These are phyloP conservation scores for Aspergillus japonicus DNA, from an alignment of 2,329 filamentous ascomycete species.

Conservation along the genomic window DNA sequence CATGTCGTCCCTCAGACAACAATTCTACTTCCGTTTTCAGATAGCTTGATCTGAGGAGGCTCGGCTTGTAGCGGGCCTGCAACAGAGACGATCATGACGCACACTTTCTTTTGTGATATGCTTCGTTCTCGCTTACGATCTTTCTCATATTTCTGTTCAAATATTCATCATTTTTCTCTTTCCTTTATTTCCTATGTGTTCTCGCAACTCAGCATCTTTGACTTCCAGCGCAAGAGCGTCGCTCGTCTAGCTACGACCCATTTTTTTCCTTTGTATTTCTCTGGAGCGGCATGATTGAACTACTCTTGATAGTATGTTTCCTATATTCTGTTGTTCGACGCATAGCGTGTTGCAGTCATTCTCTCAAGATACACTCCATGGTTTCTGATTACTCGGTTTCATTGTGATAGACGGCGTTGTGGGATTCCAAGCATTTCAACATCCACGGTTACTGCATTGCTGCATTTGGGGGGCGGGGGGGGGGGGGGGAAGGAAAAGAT, in stretches of 20 bases:
- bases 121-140: conserved; percentile 9
- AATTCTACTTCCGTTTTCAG: conserved; percentile 5
- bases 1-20: not conserved
- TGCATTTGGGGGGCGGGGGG: not conserved
- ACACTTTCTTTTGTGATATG: conserved; percentile 20
- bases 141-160: not conserved
- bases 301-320: conserved; percentile 2
- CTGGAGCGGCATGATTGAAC: conserved; percentile 1
- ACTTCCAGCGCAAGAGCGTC: conserved; percentile 1
- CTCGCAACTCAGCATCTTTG: not conserved
- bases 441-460: conserved; percentile 1
- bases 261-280: conserved; percentile 4
- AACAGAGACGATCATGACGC: conserved; percentile 22
- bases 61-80: conserved; percentile 25
- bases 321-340: conserved; percentile 11
- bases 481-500: not conserved
- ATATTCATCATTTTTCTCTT: not conserved
- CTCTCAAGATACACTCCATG: conserved; percentile 9
- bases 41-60: not conserved
- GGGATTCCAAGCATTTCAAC: conserved; percentile 11
- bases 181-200: not conserved
- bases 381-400: conserved; percentile 7
- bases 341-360: conserved; percentile 16
- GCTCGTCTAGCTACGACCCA: conserved; percentile 1
- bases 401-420: conserved; percentile 21